phyloP scores from a whole-genome alignment of 352 stramenopile genomes.

The Phytophthora hybrid region DNA sequence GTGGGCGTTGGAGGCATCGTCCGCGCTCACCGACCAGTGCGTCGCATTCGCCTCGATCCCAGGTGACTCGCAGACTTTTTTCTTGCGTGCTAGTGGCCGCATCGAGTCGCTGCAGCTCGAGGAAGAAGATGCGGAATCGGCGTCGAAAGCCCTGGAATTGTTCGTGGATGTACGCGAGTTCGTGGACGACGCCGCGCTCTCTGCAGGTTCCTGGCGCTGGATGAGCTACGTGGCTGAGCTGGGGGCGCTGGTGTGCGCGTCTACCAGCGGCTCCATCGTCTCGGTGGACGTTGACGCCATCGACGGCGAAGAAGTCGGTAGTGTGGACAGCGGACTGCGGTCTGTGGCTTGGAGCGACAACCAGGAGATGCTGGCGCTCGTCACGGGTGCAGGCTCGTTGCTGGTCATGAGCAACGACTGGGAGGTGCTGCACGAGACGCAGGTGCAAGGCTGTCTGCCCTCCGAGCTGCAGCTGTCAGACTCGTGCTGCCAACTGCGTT shows the following conservation, averaged over 20 bases:
- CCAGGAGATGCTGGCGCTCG: constrained; percentile 74
- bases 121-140: constrained; percentile 27
- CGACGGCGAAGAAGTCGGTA: constrained; percentile 69
- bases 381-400: constrained; percentile 66
- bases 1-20: constrained; percentile 45
- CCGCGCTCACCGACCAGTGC: constrained; percentile 7
- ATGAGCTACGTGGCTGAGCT: constrained; percentile 71
- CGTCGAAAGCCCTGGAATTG: constrained; percentile 29
- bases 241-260: constrained; percentile 65
- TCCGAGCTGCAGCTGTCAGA: constrained; percentile 27
- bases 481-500: constrained; percentile 48
- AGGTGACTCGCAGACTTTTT: constrained; percentile 47
- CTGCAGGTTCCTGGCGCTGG: constrained; percentile 55
- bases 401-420: constrained; percentile 82
- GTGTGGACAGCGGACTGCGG: constrained; percentile 66
- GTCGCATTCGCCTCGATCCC: constrained; percentile 47
- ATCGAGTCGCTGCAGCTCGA: constrained; percentile 43
- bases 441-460: constrained; percentile 48
- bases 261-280: constrained; percentile 54
- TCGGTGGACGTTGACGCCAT: constrained; percentile 60
- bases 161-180: constrained; percentile 40
- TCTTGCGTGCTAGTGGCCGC: constrained; percentile 41
- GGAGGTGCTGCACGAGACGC: constrained; percentile 78
- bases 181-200: constrained; percentile 24
- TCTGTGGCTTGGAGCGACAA: constrained; percentile 73